Evolutionary conservation across 139 green algal species (phyloP).

Genomic region (Volvox reticuliferus): DNA sequence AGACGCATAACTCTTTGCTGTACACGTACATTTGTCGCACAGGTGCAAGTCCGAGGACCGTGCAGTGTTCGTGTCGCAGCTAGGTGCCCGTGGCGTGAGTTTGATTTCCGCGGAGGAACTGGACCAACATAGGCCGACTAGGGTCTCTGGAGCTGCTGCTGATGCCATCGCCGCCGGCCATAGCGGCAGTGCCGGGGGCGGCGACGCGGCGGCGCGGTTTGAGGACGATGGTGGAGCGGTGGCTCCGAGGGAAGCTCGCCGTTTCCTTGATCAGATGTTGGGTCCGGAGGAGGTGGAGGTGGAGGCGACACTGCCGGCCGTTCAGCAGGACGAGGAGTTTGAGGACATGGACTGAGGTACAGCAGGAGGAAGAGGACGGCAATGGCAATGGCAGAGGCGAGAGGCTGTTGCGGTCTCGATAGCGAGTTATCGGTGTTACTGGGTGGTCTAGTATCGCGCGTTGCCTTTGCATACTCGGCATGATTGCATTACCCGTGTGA

Average conservation of each 20-base stretch:
- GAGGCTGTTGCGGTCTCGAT: too few species aligned
- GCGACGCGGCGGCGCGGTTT: neutral
- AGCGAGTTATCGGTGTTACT: too few species aligned
- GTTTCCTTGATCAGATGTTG: neutral
- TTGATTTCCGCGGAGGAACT: neutral
- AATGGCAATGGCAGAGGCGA: too few species aligned
- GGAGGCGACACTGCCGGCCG: neutral
- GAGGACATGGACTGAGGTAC: slow-evolving; percentile 42
- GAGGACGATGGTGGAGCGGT: slow-evolving; percentile 21
- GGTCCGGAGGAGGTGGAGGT: slow-evolving; percentile 8
- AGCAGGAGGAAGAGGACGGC: too few species aligned
- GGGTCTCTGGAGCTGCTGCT: neutral
- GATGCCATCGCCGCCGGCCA: neutral
- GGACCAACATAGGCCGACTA: too few species aligned
- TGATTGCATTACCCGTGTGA: too few species aligned
- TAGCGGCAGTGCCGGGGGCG: neutral
- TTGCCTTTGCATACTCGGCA: too few species aligned
- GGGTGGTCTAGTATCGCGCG: too few species aligned
- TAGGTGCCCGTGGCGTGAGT: neutral
- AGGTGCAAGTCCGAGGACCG: neutral
- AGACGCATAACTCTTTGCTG: too few species aligned
- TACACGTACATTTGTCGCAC: neutral
- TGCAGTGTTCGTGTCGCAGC: neutral
- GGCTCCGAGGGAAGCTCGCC: neutral
- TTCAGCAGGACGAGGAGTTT: slow-evolving; percentile 34